These are phyloP conservation scores for Rhizophagus sp. DNA, from an alignment of 192 early-diverging fungal genomes.

Conservation along the genomic window DNA sequence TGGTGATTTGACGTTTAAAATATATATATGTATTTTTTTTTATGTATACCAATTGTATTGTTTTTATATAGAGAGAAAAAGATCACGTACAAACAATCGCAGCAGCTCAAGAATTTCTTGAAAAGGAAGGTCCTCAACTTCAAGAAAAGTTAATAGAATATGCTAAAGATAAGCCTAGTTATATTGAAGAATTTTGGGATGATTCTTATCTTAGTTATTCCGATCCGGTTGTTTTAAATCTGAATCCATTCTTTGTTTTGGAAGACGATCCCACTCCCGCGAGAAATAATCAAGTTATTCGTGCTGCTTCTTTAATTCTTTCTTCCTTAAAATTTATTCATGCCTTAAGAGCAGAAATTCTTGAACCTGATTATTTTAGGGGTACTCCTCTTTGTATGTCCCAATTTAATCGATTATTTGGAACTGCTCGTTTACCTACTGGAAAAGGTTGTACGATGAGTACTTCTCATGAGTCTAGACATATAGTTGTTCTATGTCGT, in stretches of 20 bases:
- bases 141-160: slow-evolving; percentile 58
- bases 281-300: slow-evolving; percentile 62
- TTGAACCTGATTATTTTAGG: slow-evolving; percentile 68
- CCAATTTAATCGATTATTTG: slow-evolving; percentile 81
- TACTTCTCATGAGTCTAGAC: slow-evolving; percentile 35
- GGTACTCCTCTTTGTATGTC: slow-evolving; percentile 74
- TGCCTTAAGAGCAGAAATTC: slow-evolving; percentile 51
- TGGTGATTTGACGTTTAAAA: too few relatives aligned
- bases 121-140: slow-evolving; percentile 52
- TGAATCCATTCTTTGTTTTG: slow-evolving; percentile 53
- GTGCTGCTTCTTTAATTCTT: slow-evolving; percentile 72
- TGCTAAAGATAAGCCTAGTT: slow-evolving; percentile 48
- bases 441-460: slow-evolving; percentile 46
- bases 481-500: slow-evolving; percentile 70
- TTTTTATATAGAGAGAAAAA: slow-evolving; percentile 31
- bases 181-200: slow-evolving; percentile 57
- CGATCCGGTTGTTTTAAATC: slow-evolving; percentile 47
- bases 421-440: slow-evolving; percentile 73
- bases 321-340: slow-evolving; percentile 71
- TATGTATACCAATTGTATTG: slow-evolving; percentile 27
- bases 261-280: slow-evolving; percentile 52
- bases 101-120: slow-evolving; percentile 40
- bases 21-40: not conserved
- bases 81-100: slow-evolving; percentile 41
- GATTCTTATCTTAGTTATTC: slow-evolving; percentile 47